Evolutionary conservation across 2,329 filamentous ascomycete species (phyloP), one percentile per base, ranked within the genome.

Genomic region (Ophiocordyceps camponoti-rufipedis): DNA sequence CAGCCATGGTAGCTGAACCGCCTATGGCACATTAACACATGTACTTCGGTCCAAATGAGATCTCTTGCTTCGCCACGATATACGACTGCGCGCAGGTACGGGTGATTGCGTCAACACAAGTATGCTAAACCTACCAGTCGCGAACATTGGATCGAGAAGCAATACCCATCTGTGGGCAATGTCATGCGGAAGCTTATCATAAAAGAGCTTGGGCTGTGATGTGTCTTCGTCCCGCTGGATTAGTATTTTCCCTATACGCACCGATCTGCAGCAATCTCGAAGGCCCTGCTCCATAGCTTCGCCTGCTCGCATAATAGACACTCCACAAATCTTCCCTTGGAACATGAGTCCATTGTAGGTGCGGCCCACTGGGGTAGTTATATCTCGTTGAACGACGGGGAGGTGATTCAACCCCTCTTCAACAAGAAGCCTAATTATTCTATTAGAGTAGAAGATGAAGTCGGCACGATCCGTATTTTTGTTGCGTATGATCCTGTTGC

Each of bases 401-500:
- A 98, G 75, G 62, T 98, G 91, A 63, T 98, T 98, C 46, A 98
- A 72, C 4, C 91, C 91, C 66, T 98, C 91, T 64, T 98, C 91
- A 39, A 98, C 91, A 7, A 98, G 74, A 40, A 98, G 73, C 31
- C 91, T 85, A 61, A 96, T 96, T 61, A 98, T 96, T 48, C 91
- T 80, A 66, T 98, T 98, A 41, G 88, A 94, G 69, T 96, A 94
- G 68, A 98, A 98, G 59, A 98, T 95, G 62, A 98, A 98, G 64
- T 98, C 91, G 50, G 87, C 91, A 48, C 91, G 83, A 47, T 82
- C 78, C 6, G 91, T 98, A 53, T 82, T 75, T 62, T 84, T 85
- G 63, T 94, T 87, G 55, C 91, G 82, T 59, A 98, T 96, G 75
- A 95, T 95, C 50, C 89, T 96, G 56, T 51, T 3, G 23, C 23